Evolutionary conservation across 257 asterid genomes (phyloP).

Genomic region (Mentha longifolia): DNA sequence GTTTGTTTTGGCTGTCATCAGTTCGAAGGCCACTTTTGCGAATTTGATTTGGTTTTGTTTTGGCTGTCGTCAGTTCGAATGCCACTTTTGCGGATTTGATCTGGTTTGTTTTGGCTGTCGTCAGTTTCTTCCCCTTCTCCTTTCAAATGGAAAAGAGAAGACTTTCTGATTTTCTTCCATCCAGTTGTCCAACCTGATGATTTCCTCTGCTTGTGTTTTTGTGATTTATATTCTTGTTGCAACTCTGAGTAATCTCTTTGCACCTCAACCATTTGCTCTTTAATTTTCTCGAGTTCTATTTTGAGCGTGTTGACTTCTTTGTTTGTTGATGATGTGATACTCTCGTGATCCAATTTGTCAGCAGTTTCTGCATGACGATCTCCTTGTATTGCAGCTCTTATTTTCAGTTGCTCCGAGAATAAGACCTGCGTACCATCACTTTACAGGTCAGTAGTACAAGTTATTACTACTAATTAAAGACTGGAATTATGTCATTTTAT

Average conservation of each 20-base stretch:
- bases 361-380: slow-evolving; percentile 45
- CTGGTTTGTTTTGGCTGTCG: slow-evolving; percentile 42
- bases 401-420: slow-evolving; percentile 74
- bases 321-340: slow-evolving; percentile 51
- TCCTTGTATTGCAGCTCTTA: slow-evolving; percentile 62
- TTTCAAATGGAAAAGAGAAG: slow-evolving; percentile 52
- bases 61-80: no score
- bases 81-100: slow-evolving; percentile 36
- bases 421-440: slow-evolving; percentile 55
- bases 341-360: slow-evolving; percentile 55
- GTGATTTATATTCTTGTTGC: slow-evolving; percentile 58
- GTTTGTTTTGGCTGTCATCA: no score
- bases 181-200: slow-evolving; percentile 60
- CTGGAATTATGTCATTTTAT: background rate
- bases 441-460: slow-evolving; percentile 33
- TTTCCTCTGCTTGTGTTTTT: slow-evolving; percentile 44
- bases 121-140: slow-evolving; percentile 48
- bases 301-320: slow-evolving; percentile 66
- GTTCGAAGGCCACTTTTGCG: no score
- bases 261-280: slow-evolving; percentile 58
- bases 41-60: no score
- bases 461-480: no score
- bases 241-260: slow-evolving; percentile 63
- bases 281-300: slow-evolving; percentile 65
- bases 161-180: slow-evolving; percentile 64